Evolutionary conservation across 768 basidiomycete species (phyloP).

Genomic region (Butyriboletus loyo): DNA sequence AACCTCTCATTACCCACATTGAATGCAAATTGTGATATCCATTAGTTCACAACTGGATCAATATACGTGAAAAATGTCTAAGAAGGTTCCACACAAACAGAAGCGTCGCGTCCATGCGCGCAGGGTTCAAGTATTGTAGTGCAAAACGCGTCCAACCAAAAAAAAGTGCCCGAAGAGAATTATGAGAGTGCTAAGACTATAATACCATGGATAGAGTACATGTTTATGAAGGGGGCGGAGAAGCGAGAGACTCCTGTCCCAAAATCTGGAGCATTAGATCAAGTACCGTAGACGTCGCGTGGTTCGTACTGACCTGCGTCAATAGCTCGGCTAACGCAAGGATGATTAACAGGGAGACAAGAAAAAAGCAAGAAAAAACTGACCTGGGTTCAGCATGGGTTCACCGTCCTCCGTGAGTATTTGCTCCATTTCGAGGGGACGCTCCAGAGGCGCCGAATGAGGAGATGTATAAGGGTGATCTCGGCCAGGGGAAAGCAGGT

Average conservation of each 20-base stretch:
- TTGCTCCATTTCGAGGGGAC: conserved; percentile 47
- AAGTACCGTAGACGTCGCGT: conserved; percentile 8
- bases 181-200: conserved; percentile 20
- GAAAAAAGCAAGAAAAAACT: conserved; percentile 18
- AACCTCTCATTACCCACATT: background rate
- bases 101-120: conserved; percentile 13
- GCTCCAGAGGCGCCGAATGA: conserved; percentile 25
- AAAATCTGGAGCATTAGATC: conserved; percentile 30
- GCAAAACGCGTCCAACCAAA: conserved; percentile 13
- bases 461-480: conserved; percentile 28
- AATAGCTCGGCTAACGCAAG: conserved; percentile 47
- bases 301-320: conserved; percentile 48
- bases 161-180: conserved; percentile 9
- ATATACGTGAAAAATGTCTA: conserved; percentile 7
- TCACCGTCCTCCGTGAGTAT: conserved; percentile 63
- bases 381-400: conserved; percentile 68
- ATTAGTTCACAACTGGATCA: conserved; percentile 7
- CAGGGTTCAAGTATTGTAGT: conserved; percentile 24
- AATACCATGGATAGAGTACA: conserved; percentile 25
- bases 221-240: conserved; percentile 56
- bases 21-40: conserved; percentile 20
- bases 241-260: conserved; percentile 59
- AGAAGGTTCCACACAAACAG: conserved; percentile 10
- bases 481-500: conserved; percentile 19
- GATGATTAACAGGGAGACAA: conserved; percentile 1